phyloP scores from a whole-genome alignment of 768 basidiomycete genomes.

The Xerocomellus chrysenteron region DNA sequence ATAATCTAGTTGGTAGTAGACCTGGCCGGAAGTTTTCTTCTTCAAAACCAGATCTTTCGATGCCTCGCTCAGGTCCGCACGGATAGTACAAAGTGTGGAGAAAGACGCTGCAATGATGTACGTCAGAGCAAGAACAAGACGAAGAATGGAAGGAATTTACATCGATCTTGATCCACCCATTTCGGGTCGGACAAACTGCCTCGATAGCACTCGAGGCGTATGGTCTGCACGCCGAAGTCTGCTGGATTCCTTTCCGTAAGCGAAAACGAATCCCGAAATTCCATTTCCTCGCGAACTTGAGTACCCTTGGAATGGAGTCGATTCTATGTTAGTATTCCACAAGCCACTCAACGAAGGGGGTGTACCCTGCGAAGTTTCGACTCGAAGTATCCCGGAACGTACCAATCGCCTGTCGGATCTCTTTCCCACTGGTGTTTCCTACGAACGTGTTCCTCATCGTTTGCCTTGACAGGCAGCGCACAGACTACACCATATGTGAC shows the following conservation, averaged over 20 bases:
- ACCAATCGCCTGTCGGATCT: constrained; percentile 3
- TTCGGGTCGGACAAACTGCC: constrained; percentile 5
- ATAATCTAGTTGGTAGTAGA: constrained; percentile 13
- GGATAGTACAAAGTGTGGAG: constrained; percentile 6
- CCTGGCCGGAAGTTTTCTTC: neutral
- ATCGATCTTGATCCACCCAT: constrained; percentile 11
- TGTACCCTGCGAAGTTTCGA: constrained; percentile 9
- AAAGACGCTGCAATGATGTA: constrained; percentile 2
- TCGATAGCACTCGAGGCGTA: constrained; percentile 4
- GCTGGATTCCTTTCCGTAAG: neutral
- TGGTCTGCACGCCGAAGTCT: constrained; percentile 2
- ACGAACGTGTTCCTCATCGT: constrained; percentile 3
- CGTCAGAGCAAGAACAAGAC: neutral
- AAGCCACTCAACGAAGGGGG: neutral
- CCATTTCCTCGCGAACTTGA: constrained; percentile 3
- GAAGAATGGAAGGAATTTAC: neutral
- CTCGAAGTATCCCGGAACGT: constrained; percentile 16
- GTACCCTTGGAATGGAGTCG: neutral
- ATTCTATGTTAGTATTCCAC: neutral
- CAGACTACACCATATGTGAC: constrained; percentile 9
- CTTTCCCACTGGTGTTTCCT: constrained; percentile 11
- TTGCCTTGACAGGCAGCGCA: neutral
- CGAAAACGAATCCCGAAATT: constrained; percentile 11
- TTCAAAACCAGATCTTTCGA: neutral
- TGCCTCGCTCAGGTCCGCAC: neutral